A percentile compares a stretch with the other conserved stretches of the same genome.
Evolutionary conservation across 306 rosid genomes (phyloP).

Genomic region (Acacia acuminata): DNA sequence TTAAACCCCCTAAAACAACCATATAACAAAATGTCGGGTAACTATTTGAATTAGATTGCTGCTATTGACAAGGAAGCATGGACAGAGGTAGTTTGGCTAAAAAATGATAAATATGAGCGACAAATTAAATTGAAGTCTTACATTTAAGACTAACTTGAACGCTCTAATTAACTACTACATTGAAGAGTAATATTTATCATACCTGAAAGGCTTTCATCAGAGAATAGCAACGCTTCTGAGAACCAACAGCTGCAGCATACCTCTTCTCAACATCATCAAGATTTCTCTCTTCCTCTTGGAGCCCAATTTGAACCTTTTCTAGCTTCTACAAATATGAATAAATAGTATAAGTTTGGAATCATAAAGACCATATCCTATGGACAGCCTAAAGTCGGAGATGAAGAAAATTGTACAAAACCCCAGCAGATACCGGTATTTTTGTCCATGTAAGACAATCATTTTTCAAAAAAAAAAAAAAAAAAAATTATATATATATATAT

Average conservation of each 20-base stretch:
- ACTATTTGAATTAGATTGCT: too few species aligned
- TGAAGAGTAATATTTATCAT: neutral
- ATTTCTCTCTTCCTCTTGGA: conserved; percentile 62
- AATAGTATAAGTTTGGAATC: conserved; percentile 23
- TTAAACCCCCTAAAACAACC: too few species aligned
- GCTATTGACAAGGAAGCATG: too few species aligned
- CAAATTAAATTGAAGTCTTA: too few species aligned
- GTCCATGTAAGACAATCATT: neutral
- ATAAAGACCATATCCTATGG: conserved; percentile 9
- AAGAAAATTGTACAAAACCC: conserved; percentile 5
- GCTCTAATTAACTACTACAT: too few species aligned
- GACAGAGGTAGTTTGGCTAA: too few species aligned
- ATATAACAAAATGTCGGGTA: too few species aligned
- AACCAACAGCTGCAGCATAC: conserved; percentile 59
- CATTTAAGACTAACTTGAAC: too few species aligned
- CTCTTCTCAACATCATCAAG: conserved; percentile 58
- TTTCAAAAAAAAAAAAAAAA: neutral
- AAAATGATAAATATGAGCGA: too few species aligned
- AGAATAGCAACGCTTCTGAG: conserved; percentile 68
- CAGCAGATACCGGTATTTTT: neutral
- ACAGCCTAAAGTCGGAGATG: neutral
- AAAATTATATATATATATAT: too few species aligned
- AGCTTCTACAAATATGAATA: conserved; percentile 62
- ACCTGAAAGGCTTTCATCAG: conserved; percentile 85
- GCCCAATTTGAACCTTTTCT: conserved; percentile 60